Base-by-base conservation (phyloP, 306 rosid species). In the Rosa rugosa region DNA sequence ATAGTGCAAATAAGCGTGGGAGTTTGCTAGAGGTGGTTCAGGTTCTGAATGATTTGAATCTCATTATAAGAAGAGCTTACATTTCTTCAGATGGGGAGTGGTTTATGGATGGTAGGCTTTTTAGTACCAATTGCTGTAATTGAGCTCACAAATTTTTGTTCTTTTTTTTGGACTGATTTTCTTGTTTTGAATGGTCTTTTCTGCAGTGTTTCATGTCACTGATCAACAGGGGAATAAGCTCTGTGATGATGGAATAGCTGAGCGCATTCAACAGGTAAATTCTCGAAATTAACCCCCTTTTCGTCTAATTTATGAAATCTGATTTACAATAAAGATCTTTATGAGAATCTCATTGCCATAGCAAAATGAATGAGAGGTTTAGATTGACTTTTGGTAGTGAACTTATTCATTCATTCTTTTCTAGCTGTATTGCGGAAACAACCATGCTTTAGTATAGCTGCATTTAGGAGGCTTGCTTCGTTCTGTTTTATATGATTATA, bases 41-140 rank as follows among this genome's bases (percentile, higher is more conserved):
- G 85, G 89, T 87, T 88, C 87, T 95, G 66, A 95, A 91, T 68
- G 99, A 95, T 88, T 82, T 93, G 88, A 91, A 91, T 79, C 96
- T 95, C 83, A 83, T 89, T 50, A 83, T 95, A 12, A 82, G 91
- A 81, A 86, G 98, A 78, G 99, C 97, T 80, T 95, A 95, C 84
- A 95, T 95, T 85, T 93, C 99, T 60, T 95, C 99, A 22, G 99
- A 95, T 83, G 98, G 98, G 47, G 98, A 83, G 79, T 95, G 99
- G 99, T 93, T 95, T 86, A 95, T 95, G 99, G 99, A 95, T 87
- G 99, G 99, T 95, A 63, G 76, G 83, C 20, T 77, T 60, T 85
- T 67, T 51, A 17, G 71, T 41, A 80, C 71, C 77, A 23, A 45
- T 49, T 73, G 40, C n/a, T 36, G 42, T 17, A 6, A 51, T 27